phyloP scores from a whole-genome alignment of 176 grass and related monocot genomes.

The Carex kokanica region DNA sequence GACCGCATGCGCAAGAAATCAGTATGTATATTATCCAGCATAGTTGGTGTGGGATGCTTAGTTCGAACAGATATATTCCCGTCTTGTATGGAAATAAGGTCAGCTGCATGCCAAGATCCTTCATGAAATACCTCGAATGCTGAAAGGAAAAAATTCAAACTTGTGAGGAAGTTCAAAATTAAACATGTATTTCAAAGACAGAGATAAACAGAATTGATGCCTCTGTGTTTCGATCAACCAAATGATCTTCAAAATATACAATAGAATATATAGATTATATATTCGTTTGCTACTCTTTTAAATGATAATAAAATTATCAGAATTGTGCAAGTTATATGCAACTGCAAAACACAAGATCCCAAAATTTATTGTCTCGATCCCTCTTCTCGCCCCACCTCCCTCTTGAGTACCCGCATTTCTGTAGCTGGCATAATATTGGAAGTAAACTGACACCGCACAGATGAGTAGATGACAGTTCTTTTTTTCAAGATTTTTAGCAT shows the following conservation, averaged over 20 bases:
- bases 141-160: constrained; percentile 30
- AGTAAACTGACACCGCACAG: too few relatives aligned
- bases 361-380: neutral
- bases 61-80: constrained; percentile 47
- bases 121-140: constrained; percentile 71
- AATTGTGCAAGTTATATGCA: neutral
- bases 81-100: constrained; percentile 57
- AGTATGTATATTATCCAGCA: constrained; percentile 37
- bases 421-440: neutral
- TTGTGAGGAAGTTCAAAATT: constrained; percentile 18
- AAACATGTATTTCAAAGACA: constrained; percentile 6
- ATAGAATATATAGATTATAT: neutral
- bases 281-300: neutral
- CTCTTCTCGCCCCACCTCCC: neutral
- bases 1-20: constrained; percentile 58
- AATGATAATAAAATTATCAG: neutral
- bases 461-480: too few relatives aligned
- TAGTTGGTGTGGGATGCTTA: constrained; percentile 17
- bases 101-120: constrained; percentile 73
- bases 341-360: neutral
- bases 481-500: too few relatives aligned
- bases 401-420: neutral
- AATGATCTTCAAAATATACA: neutral
- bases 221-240: neutral
- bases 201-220: neutral